Percentiles rank a stretch among this genome's conserved stretches.
phyloP scores from a whole-genome alignment of 371 early-diverging fungal genomes.

The Actinomortierella ambigua region DNA sequence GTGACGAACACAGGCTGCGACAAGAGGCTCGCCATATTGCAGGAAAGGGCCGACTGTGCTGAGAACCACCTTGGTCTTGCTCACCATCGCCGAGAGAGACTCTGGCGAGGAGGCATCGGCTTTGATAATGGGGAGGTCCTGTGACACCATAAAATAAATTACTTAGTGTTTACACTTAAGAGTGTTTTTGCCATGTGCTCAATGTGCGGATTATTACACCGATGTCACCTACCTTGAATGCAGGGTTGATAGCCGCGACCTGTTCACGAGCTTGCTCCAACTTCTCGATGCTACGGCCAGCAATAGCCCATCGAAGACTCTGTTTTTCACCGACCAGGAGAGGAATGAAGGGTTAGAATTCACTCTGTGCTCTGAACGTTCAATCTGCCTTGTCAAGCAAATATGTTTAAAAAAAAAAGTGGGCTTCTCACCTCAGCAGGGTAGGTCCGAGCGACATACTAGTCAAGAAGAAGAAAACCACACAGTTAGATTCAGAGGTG shows the following conservation, averaged over 20 bases:
- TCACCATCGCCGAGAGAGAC: conserved; percentile 61
- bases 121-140: conserved; percentile 58
- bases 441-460: conserved; percentile 45
- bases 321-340: too few species aligned
- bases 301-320: conserved; percentile 69
- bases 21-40: conserved; percentile 69
- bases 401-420: conserved; percentile 16
- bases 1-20: conserved; percentile 82
- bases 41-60: conserved; percentile 74
- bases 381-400: too few species aligned
- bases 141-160: background rate
- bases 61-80: conserved; percentile 76
- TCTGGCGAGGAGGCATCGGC: conserved; percentile 62
- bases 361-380: too few species aligned
- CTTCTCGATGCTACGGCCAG: conserved; percentile 71
- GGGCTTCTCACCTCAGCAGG: conserved; percentile 36
- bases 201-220: too few species aligned
- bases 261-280: conserved; percentile 53
- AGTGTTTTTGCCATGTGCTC: background rate
- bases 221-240: conserved; percentile 30
- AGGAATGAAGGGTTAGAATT: too few species aligned
- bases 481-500: background rate
- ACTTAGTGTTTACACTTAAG: background rate
- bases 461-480: background rate
- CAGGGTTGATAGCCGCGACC: conserved; percentile 49